A percentile compares a stretch with the other conserved stretches of the same genome.
Evolutionary conservation across 352 stramenopile species (phyloP).

Genomic region (Aphanomyces invadans): DNA sequence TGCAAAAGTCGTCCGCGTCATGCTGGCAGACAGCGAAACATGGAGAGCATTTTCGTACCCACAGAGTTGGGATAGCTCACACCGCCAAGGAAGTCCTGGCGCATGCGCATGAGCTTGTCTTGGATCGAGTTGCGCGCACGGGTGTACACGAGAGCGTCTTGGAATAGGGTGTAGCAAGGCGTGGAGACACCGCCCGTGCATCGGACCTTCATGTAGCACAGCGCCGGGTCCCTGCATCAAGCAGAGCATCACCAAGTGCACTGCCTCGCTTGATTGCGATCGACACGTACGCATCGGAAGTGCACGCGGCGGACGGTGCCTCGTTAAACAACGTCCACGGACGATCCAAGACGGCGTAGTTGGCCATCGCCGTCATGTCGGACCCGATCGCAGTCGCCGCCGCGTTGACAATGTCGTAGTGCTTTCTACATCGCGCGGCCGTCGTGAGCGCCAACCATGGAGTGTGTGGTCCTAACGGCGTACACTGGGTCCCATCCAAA

Average conservation of each 20-base stretch:
- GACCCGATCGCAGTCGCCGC: constrained; percentile 30
- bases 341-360: constrained; percentile 48
- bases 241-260: neutral
- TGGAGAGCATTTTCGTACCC: no score
- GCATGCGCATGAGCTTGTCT: constrained; percentile 60
- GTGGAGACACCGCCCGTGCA: constrained; percentile 27
- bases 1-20: no score
- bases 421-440: neutral
- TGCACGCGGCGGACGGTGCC: constrained; percentile 25
- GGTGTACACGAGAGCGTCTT: constrained; percentile 51
- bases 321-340: constrained; percentile 50
- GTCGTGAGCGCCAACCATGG: no score
- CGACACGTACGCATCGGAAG: constrained; percentile 29
- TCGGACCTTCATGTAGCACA: constrained; percentile 62
- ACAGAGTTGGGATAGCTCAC: constrained; percentile 50
- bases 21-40: no score
- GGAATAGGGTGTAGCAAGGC: constrained; percentile 42
- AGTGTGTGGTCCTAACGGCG: no score
- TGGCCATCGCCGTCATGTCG: constrained; percentile 41
- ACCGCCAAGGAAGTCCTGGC: constrained; percentile 59
- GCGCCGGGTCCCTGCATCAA: constrained; percentile 27
- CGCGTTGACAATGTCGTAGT: neutral
- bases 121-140: constrained; percentile 50
- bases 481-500: neutral
- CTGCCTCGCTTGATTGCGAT: no score